phyloP scores from a whole-genome alignment of 225 moss, liverwort and hornwort species.

The Polytrichum commune region DNA sequence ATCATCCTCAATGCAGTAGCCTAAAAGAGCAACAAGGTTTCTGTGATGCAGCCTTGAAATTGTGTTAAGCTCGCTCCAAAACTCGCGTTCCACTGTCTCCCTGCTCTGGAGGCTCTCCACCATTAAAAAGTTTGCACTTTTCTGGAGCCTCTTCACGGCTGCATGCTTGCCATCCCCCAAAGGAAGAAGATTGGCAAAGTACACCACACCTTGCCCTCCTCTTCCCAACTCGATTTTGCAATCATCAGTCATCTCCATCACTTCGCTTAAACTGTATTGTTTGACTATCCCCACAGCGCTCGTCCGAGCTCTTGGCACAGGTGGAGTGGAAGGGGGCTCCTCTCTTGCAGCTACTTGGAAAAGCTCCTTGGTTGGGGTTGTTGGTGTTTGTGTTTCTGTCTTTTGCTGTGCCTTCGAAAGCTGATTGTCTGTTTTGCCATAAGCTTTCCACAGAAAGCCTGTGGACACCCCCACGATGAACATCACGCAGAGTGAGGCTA shows the following conservation, averaged over 20 bases:
- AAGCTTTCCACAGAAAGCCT: slow-evolving; percentile 34
- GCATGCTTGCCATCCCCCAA: slow-evolving; percentile 23
- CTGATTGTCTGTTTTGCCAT: slow-evolving; percentile 12
- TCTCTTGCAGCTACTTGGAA: no score
- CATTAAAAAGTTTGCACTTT: slow-evolving; percentile 31
- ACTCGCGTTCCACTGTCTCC: slow-evolving; percentile 40
- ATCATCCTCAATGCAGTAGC: slow-evolving; percentile 40
- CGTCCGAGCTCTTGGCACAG: slow-evolving; percentile 14
- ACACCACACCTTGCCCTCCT: slow-evolving; percentile 53
- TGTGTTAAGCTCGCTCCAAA: slow-evolving; percentile 49
- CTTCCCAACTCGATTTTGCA: slow-evolving; percentile 46
- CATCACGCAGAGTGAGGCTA: slow-evolving; percentile 27
- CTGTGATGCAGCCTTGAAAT: slow-evolving; percentile 52
- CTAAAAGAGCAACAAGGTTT: slow-evolving; percentile 49
- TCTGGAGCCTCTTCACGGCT: slow-evolving; percentile 49
- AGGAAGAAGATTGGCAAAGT: slow-evolving; percentile 31
- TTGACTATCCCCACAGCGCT: slow-evolving; percentile 36
- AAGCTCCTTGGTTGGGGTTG: not conserved
- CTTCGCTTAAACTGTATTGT: slow-evolving; percentile 38
- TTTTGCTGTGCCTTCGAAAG: slow-evolving; percentile 19
- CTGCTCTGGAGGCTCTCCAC: slow-evolving; percentile 8
- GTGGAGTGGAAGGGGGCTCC: not conserved
- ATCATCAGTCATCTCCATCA: slow-evolving; percentile 33
- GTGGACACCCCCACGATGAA: slow-evolving; percentile 46
- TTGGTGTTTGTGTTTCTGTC: slow-evolving; percentile 1